Conservation (phyloP, 768 basidiomycete genomes). For the Hypholoma fasciculare region DNA sequence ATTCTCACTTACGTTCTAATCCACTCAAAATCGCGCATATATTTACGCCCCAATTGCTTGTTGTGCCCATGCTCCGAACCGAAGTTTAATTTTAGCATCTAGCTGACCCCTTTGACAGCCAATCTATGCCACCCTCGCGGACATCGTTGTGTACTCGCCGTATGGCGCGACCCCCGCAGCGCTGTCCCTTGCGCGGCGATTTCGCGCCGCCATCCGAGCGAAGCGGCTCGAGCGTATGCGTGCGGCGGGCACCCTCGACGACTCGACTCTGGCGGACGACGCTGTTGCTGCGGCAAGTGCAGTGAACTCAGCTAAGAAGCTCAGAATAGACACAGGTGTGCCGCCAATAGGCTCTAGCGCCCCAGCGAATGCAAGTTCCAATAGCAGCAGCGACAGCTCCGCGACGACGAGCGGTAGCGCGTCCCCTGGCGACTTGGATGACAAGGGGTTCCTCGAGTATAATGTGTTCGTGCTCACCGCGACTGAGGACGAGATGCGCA, state of each 20-base stretch:
- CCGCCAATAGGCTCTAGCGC: neutral
- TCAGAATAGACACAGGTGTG: neutral
- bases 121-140: constrained; percentile 86
- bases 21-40: too few relatives aligned
- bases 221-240: constrained; percentile 53
- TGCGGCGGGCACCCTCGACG: constrained; percentile 14
- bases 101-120: constrained; percentile 43
- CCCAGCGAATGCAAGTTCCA: neutral
- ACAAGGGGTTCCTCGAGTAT: constrained; percentile 47
- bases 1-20: too few relatives aligned
- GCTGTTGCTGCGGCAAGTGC: neutral
- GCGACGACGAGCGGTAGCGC: neutral
- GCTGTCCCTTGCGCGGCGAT: constrained; percentile 61
- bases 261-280: constrained; percentile 7
- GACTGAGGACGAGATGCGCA: constrained; percentile 42
- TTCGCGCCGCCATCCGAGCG: constrained; percentile 59
- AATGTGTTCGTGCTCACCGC: constrained; percentile 80
- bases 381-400: constrained; percentile 1
- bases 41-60: too few relatives aligned
- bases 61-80: too few relatives aligned
- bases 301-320: neutral
- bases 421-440: neutral
- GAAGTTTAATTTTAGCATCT: too few relatives aligned
- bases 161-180: constrained; percentile 59
- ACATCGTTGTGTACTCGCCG: constrained; percentile 87